These are phyloP conservation scores for Pseudozyma tsukubaensis DNA, from an alignment of 1,284 basidiomycete species.

Conservation along the genomic window DNA sequence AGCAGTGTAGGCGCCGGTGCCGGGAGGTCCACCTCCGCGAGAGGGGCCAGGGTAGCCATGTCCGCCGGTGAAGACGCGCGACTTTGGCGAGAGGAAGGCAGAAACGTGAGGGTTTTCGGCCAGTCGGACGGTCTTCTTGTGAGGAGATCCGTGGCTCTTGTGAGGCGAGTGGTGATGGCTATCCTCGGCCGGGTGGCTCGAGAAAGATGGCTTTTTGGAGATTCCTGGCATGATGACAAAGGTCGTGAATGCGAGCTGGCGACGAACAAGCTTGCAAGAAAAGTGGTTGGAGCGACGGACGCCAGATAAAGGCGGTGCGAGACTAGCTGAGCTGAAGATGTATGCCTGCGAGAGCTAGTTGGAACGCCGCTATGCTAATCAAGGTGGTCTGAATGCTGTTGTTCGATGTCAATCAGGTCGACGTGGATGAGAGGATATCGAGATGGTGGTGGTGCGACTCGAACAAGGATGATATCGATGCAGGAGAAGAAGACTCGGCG, in stretches of 20 bases:
- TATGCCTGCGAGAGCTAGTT: too few species aligned
- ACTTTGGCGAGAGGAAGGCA: conserved; percentile 56
- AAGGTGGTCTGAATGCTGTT: background rate
- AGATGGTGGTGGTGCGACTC: background rate
- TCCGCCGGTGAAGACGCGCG: conserved; percentile 48
- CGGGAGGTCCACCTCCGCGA: too few species aligned
- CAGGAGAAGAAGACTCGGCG: conserved; percentile 5
- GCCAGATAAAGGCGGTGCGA: too few species aligned
- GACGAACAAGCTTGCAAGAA: background rate
- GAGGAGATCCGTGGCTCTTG: too few species aligned
- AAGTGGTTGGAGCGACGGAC: too few species aligned
- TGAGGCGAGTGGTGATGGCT: conserved; percentile 22
- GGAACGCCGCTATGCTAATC: background rate
- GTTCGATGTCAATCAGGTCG: background rate
- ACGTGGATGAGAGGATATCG: background rate
- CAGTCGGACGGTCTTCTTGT: conserved; percentile 35
- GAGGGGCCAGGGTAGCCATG: conserved; percentile 29
- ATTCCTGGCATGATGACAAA: conserved; percentile 28
- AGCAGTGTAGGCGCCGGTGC: conserved; percentile 9
- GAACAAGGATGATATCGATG: background rate
- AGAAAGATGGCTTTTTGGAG: conserved; percentile 32
- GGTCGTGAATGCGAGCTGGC: background rate
- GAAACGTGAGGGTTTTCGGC: conserved; percentile 50
- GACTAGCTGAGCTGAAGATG: too few species aligned
- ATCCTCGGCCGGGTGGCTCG: background rate